phyloP scores from a whole-genome alignment of 306 rosid species.

The Potentilla sterilis region DNA sequence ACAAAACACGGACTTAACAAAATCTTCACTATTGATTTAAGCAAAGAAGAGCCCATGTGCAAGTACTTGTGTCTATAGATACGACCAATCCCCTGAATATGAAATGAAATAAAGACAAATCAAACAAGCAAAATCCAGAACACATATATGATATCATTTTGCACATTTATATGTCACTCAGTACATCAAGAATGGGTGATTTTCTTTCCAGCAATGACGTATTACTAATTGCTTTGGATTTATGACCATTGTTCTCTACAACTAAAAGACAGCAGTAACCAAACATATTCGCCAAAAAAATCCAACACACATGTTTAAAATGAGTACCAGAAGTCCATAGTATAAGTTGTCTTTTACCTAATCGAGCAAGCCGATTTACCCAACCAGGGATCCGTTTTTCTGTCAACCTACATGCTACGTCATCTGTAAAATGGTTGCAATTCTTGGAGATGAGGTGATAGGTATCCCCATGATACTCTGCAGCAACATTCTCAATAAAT shows the following conservation, averaged over 20 bases:
- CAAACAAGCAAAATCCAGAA: not conserved
- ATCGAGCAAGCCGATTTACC: conserved; percentile 95
- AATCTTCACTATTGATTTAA: conserved; percentile 18
- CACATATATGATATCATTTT: not conserved
- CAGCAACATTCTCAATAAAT: conserved; percentile 70
- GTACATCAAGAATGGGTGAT: not conserved
- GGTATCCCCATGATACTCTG: conserved; percentile 91
- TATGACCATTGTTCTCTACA: not conserved
- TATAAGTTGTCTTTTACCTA: conserved; percentile 50
- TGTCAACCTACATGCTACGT: conserved; percentile 60
- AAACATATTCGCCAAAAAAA: conserved; percentile 2
- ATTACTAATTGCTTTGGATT: not conserved
- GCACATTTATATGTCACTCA: not conserved
- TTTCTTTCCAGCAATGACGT: conserved; percentile 3
- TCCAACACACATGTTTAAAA: not conserved
- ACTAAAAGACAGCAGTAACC: not conserved
- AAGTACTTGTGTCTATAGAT: not conserved
- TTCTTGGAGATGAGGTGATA: conserved; percentile 94
- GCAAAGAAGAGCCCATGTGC: not conserved
- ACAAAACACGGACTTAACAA: conserved; percentile 21
- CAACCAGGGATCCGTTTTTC: conserved; percentile 81
- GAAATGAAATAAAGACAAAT: not conserved
- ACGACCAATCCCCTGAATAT: not conserved
- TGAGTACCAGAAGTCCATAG: conserved; percentile 1
- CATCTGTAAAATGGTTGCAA: conserved; percentile 93